phyloP scores from a whole-genome alignment of 2,329 filamentous ascomycete genomes.

The Arthrinium puccinioides region DNA sequence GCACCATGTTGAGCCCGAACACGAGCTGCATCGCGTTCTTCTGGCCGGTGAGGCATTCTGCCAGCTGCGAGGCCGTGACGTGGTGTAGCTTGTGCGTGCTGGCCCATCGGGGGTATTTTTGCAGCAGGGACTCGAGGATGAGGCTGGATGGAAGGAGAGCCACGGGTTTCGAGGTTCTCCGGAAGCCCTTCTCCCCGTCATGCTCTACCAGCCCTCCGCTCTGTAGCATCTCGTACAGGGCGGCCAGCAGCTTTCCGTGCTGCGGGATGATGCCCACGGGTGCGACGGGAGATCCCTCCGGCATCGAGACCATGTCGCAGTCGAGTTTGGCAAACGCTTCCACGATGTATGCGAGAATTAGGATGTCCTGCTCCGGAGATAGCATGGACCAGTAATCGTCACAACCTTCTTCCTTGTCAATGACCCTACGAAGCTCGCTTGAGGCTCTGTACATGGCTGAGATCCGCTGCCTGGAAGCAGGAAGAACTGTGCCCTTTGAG shows the following conservation, averaged over 20 bases:
- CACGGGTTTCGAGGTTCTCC: too few relatives aligned
- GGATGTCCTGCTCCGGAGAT: background rate
- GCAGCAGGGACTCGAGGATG: too few relatives aligned
- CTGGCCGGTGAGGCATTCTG: conserved; percentile 28
- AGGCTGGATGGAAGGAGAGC: too few relatives aligned
- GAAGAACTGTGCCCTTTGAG: too few relatives aligned
- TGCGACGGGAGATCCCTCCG: background rate
- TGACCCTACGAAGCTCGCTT: too few relatives aligned
- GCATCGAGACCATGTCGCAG: background rate
- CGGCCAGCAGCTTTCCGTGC: background rate
- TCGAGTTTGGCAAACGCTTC: background rate
- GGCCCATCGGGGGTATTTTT: background rate
- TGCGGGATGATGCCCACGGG: background rate
- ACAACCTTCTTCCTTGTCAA: too few relatives aligned
- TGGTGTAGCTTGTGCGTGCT: conserved; percentile 22
- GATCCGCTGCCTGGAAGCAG: too few relatives aligned
- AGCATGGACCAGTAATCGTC: background rate
- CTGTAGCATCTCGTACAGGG: conserved; percentile 14
- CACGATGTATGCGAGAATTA: background rate
- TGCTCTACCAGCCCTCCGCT: conserved; percentile 2
- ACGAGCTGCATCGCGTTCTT: conserved; percentile 29
- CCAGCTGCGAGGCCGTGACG: conserved; percentile 24
- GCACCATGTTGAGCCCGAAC: conserved; percentile 25
- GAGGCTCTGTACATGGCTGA: too few relatives aligned
- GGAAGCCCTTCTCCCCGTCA: too few relatives aligned